These are phyloP conservation scores for Xylaria sp. DNA, from an alignment of 2,329 filamentous ascomycete species.

Conservation along the genomic window DNA sequence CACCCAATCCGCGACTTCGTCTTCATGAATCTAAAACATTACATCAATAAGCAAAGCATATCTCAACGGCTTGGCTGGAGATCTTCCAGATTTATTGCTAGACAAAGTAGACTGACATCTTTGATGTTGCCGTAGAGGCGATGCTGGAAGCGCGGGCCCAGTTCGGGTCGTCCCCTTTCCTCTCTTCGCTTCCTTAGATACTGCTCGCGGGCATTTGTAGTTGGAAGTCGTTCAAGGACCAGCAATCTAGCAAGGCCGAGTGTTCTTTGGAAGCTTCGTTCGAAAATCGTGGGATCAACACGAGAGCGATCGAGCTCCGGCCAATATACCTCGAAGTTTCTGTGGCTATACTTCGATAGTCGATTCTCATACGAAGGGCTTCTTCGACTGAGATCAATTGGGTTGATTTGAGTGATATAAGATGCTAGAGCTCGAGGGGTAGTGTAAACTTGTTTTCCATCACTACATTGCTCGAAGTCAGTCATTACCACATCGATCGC, in stretches of 20 bases:
- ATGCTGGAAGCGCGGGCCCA: constrained; percentile 57
- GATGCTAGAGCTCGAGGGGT: constrained; percentile 80
- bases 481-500: not conserved
- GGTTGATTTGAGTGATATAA: constrained; percentile 85
- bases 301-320: constrained; percentile 77
- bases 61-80: not conserved
- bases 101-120: constrained; percentile 53
- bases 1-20: constrained; percentile 87
- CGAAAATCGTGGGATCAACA: constrained; percentile 87
- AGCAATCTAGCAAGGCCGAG: constrained; percentile 82
- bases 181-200: constrained; percentile 76
- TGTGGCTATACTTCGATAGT: constrained; percentile 84
- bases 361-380: constrained; percentile 90
- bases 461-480: constrained; percentile 45
- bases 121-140: constrained; percentile 78
- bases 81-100: not conserved
- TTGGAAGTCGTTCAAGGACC: constrained; percentile 82
- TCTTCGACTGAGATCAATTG: constrained; percentile 79
- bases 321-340: constrained; percentile 88
- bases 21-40: constrained; percentile 65
- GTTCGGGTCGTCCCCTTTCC: constrained; percentile 76
- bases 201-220: constrained; percentile 71
- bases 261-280: constrained; percentile 80
- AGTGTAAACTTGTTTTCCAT: constrained; percentile 82
- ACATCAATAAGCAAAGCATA: constrained; percentile 3